A percentile compares a stretch with the other conserved stretches of the same genome.
Conservation (phyloP, 768 basidiomycete species). For the Floccularia luteovirens region DNA sequence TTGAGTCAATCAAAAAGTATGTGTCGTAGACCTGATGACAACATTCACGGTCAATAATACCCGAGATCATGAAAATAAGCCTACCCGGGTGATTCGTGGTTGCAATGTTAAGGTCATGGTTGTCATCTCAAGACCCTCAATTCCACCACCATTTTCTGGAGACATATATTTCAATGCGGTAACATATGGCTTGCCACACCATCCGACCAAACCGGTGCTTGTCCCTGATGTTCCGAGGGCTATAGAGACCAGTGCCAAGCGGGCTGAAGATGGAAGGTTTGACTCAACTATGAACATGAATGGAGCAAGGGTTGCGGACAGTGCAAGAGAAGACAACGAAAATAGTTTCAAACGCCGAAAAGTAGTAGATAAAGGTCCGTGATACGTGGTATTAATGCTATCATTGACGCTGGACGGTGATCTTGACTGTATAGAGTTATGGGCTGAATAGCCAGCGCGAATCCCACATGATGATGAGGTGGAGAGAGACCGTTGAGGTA, state of each 20-base stretch:
- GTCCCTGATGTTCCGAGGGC: conserved; percentile 68
- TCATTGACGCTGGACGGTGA: no score
- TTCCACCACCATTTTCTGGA: conserved; percentile 30
- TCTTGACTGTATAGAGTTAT: no score
- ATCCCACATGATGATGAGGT: no score
- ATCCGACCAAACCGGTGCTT: conserved; percentile 67
- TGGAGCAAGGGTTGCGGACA: conserved; percentile 64
- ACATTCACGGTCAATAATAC: background rate
- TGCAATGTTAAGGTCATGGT: conserved; percentile 56
- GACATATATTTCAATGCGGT: conserved; percentile 46
- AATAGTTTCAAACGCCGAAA: conserved; percentile 79
- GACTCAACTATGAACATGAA: conserved; percentile 82
- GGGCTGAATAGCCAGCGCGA: no score
- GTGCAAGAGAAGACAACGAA: conserved; percentile 69
- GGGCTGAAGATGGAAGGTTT: conserved; percentile 60
- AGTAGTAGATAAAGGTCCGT: conserved; percentile 64
- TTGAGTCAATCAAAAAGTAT: conserved; percentile 58
- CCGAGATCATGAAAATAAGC: conserved; percentile 5
- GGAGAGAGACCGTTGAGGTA: no score
- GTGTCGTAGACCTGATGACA: conserved; percentile 55
- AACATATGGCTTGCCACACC: conserved; percentile 73
- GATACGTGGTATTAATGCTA: conserved; percentile 37
- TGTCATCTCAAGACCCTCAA: conserved; percentile 60
- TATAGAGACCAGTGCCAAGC: conserved; percentile 57
- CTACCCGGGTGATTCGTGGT: conserved; percentile 55